Evolutionary conservation across 352 stramenopile species (phyloP).

Genomic region (Phytophthora pistaciae): DNA sequence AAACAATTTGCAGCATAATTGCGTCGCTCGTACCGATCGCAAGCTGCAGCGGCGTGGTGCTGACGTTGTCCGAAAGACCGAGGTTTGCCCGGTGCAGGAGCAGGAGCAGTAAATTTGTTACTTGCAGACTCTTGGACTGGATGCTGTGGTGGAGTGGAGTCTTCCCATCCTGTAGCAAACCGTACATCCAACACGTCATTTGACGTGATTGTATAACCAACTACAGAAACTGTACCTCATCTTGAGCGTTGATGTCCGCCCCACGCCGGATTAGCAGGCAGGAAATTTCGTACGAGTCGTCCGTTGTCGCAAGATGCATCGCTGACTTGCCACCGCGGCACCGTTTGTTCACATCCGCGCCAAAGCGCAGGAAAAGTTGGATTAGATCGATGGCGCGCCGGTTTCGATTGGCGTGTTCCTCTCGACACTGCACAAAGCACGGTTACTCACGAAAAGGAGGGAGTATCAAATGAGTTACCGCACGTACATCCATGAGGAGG

Average conservation of each 20-base stretch:
- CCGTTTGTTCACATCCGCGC: slow-evolving; percentile 8
- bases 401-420: slow-evolving; percentile 16
- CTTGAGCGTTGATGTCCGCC: background rate
- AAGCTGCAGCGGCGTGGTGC: background rate
- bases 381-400: background rate
- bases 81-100: background rate
- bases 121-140: background rate
- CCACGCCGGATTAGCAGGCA: background rate
- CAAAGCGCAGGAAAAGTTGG: background rate
- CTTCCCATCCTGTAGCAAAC: background rate
- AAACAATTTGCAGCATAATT: background rate
- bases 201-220: no score
- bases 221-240: slow-evolving; percentile 5
- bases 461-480: background rate
- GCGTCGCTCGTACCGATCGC: background rate
- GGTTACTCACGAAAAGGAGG: background rate
- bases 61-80: background rate
- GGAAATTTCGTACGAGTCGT: slow-evolving; percentile 11
- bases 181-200: background rate
- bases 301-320: slow-evolving; percentile 11
- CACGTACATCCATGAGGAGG: slow-evolving; percentile 23
- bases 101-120: background rate
- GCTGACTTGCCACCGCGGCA: slow-evolving; percentile 17
- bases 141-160: background rate
- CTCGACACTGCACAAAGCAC: slow-evolving; percentile 12